A percentile compares a stretch with the other conserved stretches of the same genome.
Evolutionary conservation across 352 stramenopile genomes (phyloP).

Genomic region (Vaucheria bursata): DNA sequence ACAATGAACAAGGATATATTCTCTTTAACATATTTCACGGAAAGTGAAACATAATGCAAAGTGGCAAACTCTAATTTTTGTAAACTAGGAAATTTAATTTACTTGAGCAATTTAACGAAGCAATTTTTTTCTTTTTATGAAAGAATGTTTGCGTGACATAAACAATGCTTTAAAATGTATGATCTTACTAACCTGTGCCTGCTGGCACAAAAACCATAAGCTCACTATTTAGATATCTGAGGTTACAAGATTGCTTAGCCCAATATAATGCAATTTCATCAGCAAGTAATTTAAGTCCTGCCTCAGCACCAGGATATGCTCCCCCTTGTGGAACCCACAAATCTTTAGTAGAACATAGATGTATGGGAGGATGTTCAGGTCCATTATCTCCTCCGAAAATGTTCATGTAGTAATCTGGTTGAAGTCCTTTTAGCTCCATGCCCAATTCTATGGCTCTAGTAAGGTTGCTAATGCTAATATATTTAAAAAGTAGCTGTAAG

Average conservation of each 20-base stretch:
- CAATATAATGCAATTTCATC: conserved; percentile 34
- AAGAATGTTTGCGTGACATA: no score
- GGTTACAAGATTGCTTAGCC: not conserved
- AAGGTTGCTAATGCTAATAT: conserved; percentile 20
- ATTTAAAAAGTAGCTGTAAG: no score
- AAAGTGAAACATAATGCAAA: no score
- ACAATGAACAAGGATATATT: no score
- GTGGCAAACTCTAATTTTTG: no score
- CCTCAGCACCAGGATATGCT: conserved; percentile 15
- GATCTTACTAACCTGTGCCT: not conserved
- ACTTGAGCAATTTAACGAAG: no score
- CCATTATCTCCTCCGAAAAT: conserved; percentile 27
- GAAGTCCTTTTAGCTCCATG: conserved; percentile 33
- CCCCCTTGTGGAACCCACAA: conserved; percentile 29
- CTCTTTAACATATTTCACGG: no score
- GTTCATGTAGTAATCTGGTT: conserved; percentile 31
- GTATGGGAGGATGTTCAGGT: not conserved
- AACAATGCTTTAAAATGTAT: no score
- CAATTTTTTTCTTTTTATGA: no score
- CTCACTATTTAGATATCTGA: not conserved
- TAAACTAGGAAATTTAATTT: no score
- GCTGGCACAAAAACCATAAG: conserved; percentile 4
- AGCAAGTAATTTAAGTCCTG: conserved; percentile 26
- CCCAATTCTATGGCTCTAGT: conserved; percentile 17
- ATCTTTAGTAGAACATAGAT: conserved; percentile 14